These are phyloP conservation scores for Rhizopogon rudus DNA, from an alignment of 768 basidiomycete genomes.

Conservation along the genomic window DNA sequence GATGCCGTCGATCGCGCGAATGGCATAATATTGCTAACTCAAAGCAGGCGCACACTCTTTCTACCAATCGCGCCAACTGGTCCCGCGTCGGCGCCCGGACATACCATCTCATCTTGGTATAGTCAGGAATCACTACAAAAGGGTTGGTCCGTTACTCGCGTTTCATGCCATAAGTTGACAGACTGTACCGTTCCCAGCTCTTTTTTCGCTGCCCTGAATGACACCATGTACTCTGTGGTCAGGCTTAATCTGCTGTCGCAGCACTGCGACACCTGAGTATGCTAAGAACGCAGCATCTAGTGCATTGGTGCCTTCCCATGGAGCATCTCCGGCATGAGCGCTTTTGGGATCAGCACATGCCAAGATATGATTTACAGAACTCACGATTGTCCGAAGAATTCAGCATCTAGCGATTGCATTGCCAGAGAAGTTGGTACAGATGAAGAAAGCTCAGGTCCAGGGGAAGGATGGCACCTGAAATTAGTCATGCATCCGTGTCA, in stretches of 20 bases:
- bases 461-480: slow-evolving; percentile 67
- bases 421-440: slow-evolving; percentile 54
- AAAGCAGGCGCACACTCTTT: slow-evolving; percentile 67
- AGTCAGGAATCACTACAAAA: slow-evolving; percentile 73
- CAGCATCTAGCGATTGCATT: slow-evolving; percentile 58
- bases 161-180: background rate
- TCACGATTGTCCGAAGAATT: slow-evolving; percentile 73
- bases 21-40: slow-evolving; percentile 38
- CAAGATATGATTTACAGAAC: slow-evolving; percentile 15
- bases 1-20: background rate
- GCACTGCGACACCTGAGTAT: slow-evolving; percentile 70
- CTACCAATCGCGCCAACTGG: slow-evolving; percentile 49
- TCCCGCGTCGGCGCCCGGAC: slow-evolving; percentile 61
- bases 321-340: slow-evolving; percentile 75
- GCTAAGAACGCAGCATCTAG: slow-evolving; percentile 86
- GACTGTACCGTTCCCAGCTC: slow-evolving; percentile 61
- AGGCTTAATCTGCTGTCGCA: slow-evolving; percentile 86
- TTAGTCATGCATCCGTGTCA: slow-evolving; percentile 10
- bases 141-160: slow-evolving; percentile 2
- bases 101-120: slow-evolving; percentile 69
- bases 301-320: slow-evolving; percentile 86
- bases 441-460: slow-evolving; percentile 48
- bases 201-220: slow-evolving; percentile 56
- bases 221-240: slow-evolving; percentile 77
- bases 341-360: slow-evolving; percentile 29